Base-by-base conservation (phyloP, 2,329 filamentous ascomycete species). In the Penicillium sp. region DNA sequence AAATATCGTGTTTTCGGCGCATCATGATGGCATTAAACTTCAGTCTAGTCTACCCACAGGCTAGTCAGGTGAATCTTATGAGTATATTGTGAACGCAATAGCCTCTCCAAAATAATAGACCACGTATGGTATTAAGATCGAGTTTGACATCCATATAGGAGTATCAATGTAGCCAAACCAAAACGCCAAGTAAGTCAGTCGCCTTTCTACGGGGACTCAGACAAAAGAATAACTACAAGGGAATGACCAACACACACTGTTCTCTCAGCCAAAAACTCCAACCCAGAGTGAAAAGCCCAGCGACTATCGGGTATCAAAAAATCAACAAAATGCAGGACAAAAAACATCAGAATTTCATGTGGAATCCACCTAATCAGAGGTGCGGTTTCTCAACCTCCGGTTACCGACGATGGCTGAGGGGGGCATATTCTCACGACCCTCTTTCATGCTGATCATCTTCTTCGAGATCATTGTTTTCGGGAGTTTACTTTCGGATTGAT, bases 391-490 rank as follows among this genome's bases (percentile, higher is more conserved):
- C 11, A 71, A 60, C 39, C 67, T 66, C 47, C 72, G 68, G 23
- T 67, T 63, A 47, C 59, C 59, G 18, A 60, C 50, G 23, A 61
- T 57, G 38, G 60, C 63, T 40, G 66, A 61, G 1, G 66, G 67
- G 9, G 69, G 67, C 26, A 72, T 60, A 57, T 80, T 79, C 60
- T 80, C 78, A 40, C 75, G 71, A 3, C 77, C 78, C 50, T 77
- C 76, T 54, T 74, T 65, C 49, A 73, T 69, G n/a, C 73, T 65
- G 18, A 71, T 65, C 63, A 70, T 71, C 27, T 63, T 64, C 53
- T 74, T 75, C 32, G 72, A 71, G 4, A 68, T 61, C 57, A 69
- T 65, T 51, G 74, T 79, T 29, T 76, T 70, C 4, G 76, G 76
- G n/a, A 77, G 60, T 47, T 78, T 79, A 26, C 67, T 72, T 11